Conservation (phyloP, 2,329 filamentous ascomycete species). For the Fusarium sp. region DNA sequence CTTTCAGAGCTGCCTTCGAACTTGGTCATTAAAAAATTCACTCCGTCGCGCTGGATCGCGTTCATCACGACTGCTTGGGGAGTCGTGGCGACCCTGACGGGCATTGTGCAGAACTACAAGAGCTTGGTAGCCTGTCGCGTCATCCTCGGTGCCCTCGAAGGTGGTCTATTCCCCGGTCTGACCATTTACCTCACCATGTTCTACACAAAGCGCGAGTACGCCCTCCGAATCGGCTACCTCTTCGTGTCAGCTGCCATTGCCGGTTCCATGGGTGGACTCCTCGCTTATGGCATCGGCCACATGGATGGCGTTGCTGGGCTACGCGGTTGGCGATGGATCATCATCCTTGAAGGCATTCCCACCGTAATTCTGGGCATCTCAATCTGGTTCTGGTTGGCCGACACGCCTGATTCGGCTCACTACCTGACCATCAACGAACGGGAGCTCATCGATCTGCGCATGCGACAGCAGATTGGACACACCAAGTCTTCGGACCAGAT, state of each 20-base stretch:
- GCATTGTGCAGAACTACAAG: conserved; percentile 52
- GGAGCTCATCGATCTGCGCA: conserved; percentile 49
- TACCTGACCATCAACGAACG: conserved; percentile 66
- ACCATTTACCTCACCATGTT: conserved; percentile 47
- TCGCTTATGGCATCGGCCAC: conserved; percentile 50
- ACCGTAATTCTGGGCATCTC: conserved; percentile 49
- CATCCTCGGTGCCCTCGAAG: conserved; percentile 59
- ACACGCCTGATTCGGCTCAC: conserved; percentile 60
- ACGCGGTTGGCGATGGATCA: conserved; percentile 67
- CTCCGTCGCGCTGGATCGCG: conserved; percentile 47
- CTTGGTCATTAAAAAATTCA: conserved; percentile 54
- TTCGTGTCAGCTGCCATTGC: conserved; percentile 43
- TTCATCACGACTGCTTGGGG: conserved; percentile 54
- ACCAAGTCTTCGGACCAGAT: conserved; percentile 45
- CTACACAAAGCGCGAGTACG: conserved; percentile 43
- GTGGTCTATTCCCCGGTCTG: conserved; percentile 57
- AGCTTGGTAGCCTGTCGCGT: conserved; percentile 56
- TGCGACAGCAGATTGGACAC: conserved; percentile 46
- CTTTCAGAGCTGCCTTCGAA: conserved; percentile 57
- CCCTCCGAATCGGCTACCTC: conserved; percentile 41
- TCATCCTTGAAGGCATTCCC: conserved; percentile 61
- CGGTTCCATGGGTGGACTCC: conserved; percentile 41
- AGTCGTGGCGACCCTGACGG: conserved; percentile 59
- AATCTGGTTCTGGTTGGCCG: conserved; percentile 46
- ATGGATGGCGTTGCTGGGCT: conserved; percentile 43